phyloP scores from a whole-genome alignment of 257 asterid species.

The Knoxia roxburghii region DNA sequence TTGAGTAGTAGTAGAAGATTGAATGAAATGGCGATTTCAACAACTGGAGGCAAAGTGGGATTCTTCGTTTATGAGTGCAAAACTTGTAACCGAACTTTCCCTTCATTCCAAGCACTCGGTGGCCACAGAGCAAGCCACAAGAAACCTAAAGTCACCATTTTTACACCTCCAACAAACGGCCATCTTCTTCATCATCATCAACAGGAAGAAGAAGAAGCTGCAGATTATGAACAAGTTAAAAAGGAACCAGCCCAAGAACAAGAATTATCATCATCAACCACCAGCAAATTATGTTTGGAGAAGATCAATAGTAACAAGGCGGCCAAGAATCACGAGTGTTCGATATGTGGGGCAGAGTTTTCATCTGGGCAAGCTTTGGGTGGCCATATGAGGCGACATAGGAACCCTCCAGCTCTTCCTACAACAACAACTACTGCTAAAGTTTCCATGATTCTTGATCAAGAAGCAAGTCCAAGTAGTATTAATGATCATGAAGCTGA shows the following conservation, averaged over 20 bases:
- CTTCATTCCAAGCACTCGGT: constrained; percentile 84
- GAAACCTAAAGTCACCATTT: constrained; percentile 36
- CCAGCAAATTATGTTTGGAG: constrained; percentile 14
- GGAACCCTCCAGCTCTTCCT: constrained; percentile 25
- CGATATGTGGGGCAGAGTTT: constrained; percentile 74
- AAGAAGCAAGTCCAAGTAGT: neutral
- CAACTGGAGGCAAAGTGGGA: constrained; percentile 41
- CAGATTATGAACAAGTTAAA: neutral
- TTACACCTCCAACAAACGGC: constrained; percentile 3
- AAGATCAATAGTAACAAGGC: constrained; percentile 9
- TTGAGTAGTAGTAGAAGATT: constrained; percentile 36
- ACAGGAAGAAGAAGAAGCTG: constrained; percentile 8
- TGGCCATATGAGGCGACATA: constrained; percentile 88
- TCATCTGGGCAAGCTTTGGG: constrained; percentile 88
- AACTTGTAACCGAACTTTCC: constrained; percentile 66
- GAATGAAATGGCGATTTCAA: constrained; percentile 36
- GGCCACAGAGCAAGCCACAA: constrained; percentile 91
- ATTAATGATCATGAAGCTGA: constrained; percentile 11
- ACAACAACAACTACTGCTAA: constrained; percentile 7
- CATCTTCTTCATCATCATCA: neutral
- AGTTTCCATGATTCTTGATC: constrained; percentile 12
- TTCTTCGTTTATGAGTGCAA: constrained; percentile 67
- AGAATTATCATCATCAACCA: neutral
- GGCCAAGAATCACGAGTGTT: constrained; percentile 66
- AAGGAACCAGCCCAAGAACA: constrained; percentile 4